Conservation (phyloP, 2,329 filamentous ascomycete genomes). For the Emergomyces orientalis region DNA sequence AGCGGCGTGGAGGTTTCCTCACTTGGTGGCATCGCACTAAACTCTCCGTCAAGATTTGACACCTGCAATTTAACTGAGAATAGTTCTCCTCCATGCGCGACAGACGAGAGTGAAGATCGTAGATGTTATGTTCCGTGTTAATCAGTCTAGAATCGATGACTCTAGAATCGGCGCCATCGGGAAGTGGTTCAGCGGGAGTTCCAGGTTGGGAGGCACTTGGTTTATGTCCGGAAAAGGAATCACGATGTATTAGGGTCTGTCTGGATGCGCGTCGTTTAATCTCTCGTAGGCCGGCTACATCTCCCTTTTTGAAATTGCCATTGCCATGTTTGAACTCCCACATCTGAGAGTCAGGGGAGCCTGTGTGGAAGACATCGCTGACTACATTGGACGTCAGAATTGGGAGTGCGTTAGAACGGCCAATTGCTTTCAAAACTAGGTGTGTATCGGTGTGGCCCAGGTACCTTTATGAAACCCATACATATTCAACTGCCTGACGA, state of each 20-base stretch:
- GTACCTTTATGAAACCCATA: constrained; percentile 98
- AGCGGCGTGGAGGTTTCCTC: constrained; percentile 19
- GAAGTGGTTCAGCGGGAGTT: constrained; percentile 73
- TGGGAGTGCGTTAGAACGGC: not conserved
- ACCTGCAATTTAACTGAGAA: constrained; percentile 68
- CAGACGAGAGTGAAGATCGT: constrained; percentile 67
- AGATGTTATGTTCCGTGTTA: constrained; percentile 70
- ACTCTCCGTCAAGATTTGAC: constrained; percentile 72
- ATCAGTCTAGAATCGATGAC: constrained; percentile 45
- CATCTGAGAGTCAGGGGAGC: constrained; percentile 80
- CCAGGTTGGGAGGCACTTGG: constrained; percentile 66
- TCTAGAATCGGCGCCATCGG: constrained; percentile 62
- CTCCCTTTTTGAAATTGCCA: constrained; percentile 91
- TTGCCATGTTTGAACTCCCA: constrained; percentile 99
- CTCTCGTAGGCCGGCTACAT: constrained; percentile 80
- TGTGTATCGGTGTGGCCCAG: constrained; percentile 16
- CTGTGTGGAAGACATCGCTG: constrained; percentile 95
- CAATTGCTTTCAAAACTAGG: not conserved
- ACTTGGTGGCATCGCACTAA: constrained; percentile 63
- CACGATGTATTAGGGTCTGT: constrained; percentile 85
- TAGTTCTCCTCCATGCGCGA: constrained; percentile 76
- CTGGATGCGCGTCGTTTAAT: constrained; percentile 92
- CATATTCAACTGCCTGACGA: constrained; percentile 97
- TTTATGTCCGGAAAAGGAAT: constrained; percentile 74
- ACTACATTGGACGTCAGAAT: constrained; percentile 45